Evolutionary conservation across 1,284 basidiomycete genomes (phyloP).

Genomic region (Moniliella sp.): DNA sequence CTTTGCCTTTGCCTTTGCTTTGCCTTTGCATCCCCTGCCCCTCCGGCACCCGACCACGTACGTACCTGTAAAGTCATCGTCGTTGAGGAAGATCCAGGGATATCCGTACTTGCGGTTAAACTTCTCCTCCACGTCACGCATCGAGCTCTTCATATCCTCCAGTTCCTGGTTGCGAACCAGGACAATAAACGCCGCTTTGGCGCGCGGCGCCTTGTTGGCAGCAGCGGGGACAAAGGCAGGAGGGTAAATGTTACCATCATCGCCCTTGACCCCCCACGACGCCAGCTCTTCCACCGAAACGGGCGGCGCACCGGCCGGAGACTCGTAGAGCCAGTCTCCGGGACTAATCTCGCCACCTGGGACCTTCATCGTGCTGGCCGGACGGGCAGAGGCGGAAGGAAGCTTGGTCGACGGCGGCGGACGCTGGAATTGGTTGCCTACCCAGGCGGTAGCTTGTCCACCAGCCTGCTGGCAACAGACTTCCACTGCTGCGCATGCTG

Average conservation of each 20-base stretch:
- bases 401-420: no score
- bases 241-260: conserved; percentile 4
- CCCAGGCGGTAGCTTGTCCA: no score
- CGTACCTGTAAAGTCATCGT: conserved; percentile 6
- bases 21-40: no score
- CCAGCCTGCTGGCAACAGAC: no score
- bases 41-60: no score
- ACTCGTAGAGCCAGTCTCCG: neutral
- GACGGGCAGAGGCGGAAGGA: no score
- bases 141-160: conserved; percentile 14
- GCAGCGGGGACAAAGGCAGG: conserved; percentile 1
- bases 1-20: no score
- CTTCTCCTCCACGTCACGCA: conserved; percentile 16
- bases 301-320: neutral
- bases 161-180: conserved; percentile 32
- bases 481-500: conserved; percentile 4
- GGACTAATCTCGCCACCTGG: neutral
- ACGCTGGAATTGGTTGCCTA: no score
- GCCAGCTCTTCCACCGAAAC: neutral
- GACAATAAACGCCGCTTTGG: conserved; percentile 32
- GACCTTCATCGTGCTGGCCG: no score
- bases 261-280: neutral
- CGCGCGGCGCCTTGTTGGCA: conserved; percentile 12
- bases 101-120: conserved; percentile 33
- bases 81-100: conserved; percentile 36